Evolutionary conservation across 1,284 basidiomycete genomes (phyloP).

Genomic region (Macrocybe sp.): DNA sequence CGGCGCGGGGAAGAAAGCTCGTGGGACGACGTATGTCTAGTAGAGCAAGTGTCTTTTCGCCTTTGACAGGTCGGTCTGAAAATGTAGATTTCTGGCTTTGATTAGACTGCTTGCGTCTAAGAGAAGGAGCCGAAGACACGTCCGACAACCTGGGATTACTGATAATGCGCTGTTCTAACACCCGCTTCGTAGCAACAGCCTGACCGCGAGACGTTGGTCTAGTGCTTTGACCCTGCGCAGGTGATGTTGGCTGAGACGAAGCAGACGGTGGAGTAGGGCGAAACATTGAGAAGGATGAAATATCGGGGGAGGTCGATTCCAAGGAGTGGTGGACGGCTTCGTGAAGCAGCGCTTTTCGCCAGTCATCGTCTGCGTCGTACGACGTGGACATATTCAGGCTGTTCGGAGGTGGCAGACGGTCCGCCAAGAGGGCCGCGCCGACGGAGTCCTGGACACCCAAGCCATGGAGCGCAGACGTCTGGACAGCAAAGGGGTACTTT

Average conservation of each 20-base stretch:
- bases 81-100: slow-evolving; percentile 18
- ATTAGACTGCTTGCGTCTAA: slow-evolving; percentile 23
- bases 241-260: slow-evolving; percentile 18
- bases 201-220: too few species aligned
- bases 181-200: slow-evolving; percentile 13
- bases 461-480: slow-evolving; percentile 63
- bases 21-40: slow-evolving; percentile 24
- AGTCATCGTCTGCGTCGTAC: slow-evolving; percentile 53
- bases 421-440: slow-evolving; percentile 66
- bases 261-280: slow-evolving; percentile 17
- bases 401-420: slow-evolving; percentile 58
- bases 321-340: slow-evolving; percentile 73
- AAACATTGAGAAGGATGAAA: slow-evolving; percentile 29
- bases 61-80: slow-evolving; percentile 9
- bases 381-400: slow-evolving; percentile 51
- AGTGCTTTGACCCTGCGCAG: slow-evolving; percentile 10
- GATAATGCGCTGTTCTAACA: slow-evolving; percentile 33
- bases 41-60: slow-evolving; percentile 11
- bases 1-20: slow-evolving; percentile 42
- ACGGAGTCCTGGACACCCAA: slow-evolving; percentile 67
- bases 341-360: slow-evolving; percentile 66
- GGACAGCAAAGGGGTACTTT: slow-evolving; percentile 66
- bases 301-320: slow-evolving; percentile 23
- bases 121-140: slow-evolving; percentile 11
- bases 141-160: slow-evolving; percentile 24